phyloP scores from a whole-genome alignment of 371 early-diverging fungal genomes.

The Mucor racemosus region DNA sequence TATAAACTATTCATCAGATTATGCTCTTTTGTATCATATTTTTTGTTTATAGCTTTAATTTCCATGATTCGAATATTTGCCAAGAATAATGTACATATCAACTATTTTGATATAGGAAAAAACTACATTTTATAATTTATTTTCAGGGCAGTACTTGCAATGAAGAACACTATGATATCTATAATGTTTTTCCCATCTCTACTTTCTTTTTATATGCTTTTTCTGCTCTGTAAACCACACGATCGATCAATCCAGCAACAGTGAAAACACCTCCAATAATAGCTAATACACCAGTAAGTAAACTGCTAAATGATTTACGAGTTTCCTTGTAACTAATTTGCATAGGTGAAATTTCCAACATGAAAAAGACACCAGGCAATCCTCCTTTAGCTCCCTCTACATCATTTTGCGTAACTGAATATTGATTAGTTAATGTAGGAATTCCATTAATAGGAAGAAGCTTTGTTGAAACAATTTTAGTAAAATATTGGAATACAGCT shows the following conservation, averaged over 20 bases:
- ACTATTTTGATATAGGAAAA: too few relatives aligned
- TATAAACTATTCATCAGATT: too few relatives aligned
- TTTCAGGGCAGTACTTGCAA: too few relatives aligned
- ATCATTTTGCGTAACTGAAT: slow-evolving; percentile 90
- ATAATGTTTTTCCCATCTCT: slow-evolving; percentile 82
- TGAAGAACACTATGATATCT: neutral
- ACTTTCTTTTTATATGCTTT: slow-evolving; percentile 79
- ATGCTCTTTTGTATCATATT: too few relatives aligned
- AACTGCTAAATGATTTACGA: slow-evolving; percentile 81
- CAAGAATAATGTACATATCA: too few relatives aligned
- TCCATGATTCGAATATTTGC: too few relatives aligned
- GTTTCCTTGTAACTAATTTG: slow-evolving; percentile 86
- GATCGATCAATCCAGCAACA: slow-evolving; percentile 92
- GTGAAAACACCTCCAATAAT: slow-evolving; percentile 96
- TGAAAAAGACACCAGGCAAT: slow-evolving; percentile 87
- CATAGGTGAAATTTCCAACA: slow-evolving; percentile 98
- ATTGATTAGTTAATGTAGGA: slow-evolving; percentile 86
- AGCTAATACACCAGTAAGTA: slow-evolving; percentile 91
- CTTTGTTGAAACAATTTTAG: slow-evolving; percentile 93
- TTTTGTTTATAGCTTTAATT: too few relatives aligned
- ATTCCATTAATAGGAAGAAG: slow-evolving; percentile 69
- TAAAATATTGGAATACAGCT: slow-evolving; percentile 84
- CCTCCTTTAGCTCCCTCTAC: slow-evolving; percentile 25
- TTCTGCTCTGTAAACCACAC: slow-evolving; percentile 87
- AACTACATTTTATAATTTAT: too few relatives aligned